phyloP scores from a whole-genome alignment of 441 rosid species.

The Gossypium davidsonii region DNA sequence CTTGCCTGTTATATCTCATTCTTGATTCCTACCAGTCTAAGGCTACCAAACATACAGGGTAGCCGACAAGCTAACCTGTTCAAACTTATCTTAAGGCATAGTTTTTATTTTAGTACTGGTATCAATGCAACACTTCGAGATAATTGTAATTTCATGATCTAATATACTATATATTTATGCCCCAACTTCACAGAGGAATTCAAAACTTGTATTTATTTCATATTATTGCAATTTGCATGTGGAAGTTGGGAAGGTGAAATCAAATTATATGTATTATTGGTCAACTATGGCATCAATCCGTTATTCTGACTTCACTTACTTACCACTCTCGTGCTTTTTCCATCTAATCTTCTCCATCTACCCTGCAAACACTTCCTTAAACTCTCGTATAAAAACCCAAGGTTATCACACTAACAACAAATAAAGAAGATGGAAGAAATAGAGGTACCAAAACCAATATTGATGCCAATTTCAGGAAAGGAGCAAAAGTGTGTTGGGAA shows the following conservation, averaged over 20 bases:
- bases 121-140: too few relatives aligned
- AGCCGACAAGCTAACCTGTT: not conserved
- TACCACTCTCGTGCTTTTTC: conserved; percentile 20
- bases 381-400: not conserved
- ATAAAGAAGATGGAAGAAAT: conserved; percentile 14
- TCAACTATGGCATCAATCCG: not conserved
- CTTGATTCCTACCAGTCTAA: not conserved
- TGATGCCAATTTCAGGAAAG: conserved; percentile 3
- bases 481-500: conserved; percentile 13
- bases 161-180: too few relatives aligned
- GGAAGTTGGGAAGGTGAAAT: not conserved
- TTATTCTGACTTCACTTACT: not conserved
- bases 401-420: not conserved
- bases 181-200: too few relatives aligned
- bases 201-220: too few relatives aligned
- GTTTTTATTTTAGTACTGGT: too few relatives aligned
- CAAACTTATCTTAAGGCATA: not conserved
- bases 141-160: too few relatives aligned
- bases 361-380: not conserved
- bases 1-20: not conserved
- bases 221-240: not conserved
- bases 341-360: conserved; percentile 26
- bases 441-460: conserved; percentile 11
- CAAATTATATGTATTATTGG: too few relatives aligned
- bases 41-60: too few relatives aligned